Base-by-base conservation (phyloP, 176 grass and related monocot genomes). In the Phoenix roebelenii region DNA sequence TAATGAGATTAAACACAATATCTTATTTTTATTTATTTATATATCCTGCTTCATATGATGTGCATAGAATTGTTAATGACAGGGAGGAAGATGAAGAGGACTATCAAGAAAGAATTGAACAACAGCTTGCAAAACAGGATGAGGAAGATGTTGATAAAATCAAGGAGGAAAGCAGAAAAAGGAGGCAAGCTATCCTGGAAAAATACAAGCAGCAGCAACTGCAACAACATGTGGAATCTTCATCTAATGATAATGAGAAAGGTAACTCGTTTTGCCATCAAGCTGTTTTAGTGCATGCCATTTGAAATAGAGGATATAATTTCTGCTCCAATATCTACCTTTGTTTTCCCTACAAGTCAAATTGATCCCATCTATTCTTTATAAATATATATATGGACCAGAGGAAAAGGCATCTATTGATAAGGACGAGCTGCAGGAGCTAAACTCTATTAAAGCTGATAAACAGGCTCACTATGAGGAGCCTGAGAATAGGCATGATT, bases 121-220 rank as follows among this genome's bases (percentile, higher is more conserved):
- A 83, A 15, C 81, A 98, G 67, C 89, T 98, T 74, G 87, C 84
- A 50, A 90, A 86, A 66, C 87, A 89, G 23, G 85, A 93, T 55
- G 93, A 98, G 81, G 94, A 98, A 54, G 85, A 86, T 60, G 69
- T 83, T 71, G 87, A 93, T 75, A 98, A 90, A 80, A 93, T 98
- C 18, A 93, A 81, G 67, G 88, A 98, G 71, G 94, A 93, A 83
- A 86, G 84, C n/a, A 80, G 88, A 63, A 92, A 81, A 60, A 98
- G 94, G 67, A 93, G 81, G 66, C 78, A 93, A 70, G 88, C 88
- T 77, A 98, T 98, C 68, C 72, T 98, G 71, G 88, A 84, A 10
- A 98, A 93, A 56, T 81, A 93, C 61, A 77, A 72, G 70, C 81
- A 88, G 57, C 72, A 69, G 50, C 86, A 90, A 64, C 51, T 65